Base-by-base conservation (phyloP, 2,329 filamentous ascomycete species). In the Diaporthe citri region DNA sequence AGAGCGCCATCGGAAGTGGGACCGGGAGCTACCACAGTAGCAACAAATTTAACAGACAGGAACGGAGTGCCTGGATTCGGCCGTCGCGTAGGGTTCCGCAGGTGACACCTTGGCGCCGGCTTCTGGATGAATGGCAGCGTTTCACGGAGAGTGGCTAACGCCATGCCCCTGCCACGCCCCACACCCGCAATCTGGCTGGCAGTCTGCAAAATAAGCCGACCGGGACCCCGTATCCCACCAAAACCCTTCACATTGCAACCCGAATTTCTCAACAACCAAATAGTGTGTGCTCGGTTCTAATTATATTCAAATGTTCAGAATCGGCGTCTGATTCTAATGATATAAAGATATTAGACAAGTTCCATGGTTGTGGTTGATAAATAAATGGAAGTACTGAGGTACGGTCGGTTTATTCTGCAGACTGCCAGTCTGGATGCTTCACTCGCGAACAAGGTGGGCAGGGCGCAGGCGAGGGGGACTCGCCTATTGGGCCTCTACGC, bases 111-210 rank as follows among this genome's bases (percentile, higher is more conserved):
- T 69, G 64, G 64, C 64, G n/a, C 48, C 60, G 41, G 60, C 60
- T 31, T n/a, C 46, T 22, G 55, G 55, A 17, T 57, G 59, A 52
- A 10, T 69, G 64, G 34, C 64, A 69, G 64, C 64, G 64, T 69
- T 69, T 69, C 64, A 69, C 48, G 48, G 34, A 69, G 46, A 69
- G 64, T 69, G 64, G 34, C 34, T 69, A 55, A 69, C 64, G 64
- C 64, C 64, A 55, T 41, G 64, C 8, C n/a, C 34, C 22, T 43
- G 31, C 17, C 22, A 25, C 13, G 46, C 41, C 48, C 64, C 64
- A 67, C 46, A 17, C 3, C 1, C 28, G 64, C 48, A 41, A 52
- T 67, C 64, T n/a, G n/a, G n/a, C n/a, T n/a, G n/a, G n/a, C n/a
- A n/a, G n/a, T n/a, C n/a, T n/a, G n/a, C n/a, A n/a, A n/a, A n/a